These are phyloP conservation scores for Rhodotorula sp. DNA, from an alignment of 1,284 basidiomycete species.

Conservation along the genomic window DNA sequence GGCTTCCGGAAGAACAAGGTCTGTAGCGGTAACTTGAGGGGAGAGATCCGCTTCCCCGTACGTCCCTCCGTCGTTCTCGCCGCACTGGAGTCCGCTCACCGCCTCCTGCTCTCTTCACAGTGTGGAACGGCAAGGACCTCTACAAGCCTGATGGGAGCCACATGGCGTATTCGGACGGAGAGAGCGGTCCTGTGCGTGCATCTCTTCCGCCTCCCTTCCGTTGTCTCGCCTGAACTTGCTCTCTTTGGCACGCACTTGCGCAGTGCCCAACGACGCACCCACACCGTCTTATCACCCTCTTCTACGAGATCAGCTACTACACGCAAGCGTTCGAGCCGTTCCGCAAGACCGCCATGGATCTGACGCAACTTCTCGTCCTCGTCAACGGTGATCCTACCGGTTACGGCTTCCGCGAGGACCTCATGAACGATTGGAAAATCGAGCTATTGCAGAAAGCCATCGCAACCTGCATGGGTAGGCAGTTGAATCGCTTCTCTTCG, in stretches of 20 bases:
- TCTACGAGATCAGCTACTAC: conserved; percentile 54
- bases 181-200: conserved; percentile 49
- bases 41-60: conserved; percentile 48
- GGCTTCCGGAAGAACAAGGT: not conserved
- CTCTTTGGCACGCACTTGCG: no score
- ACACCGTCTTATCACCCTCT: conserved; percentile 53
- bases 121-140: conserved; percentile 53
- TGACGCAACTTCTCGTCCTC: conserved; percentile 55
- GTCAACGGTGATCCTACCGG: conserved; percentile 54
- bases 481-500: no score
- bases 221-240: no score
- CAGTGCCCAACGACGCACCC: conserved; percentile 54
- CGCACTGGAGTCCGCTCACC: no score
- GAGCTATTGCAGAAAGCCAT: conserved; percentile 58
- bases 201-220: no score
- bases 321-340: conserved; percentile 48
- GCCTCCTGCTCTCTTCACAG: no score
- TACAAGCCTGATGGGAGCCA: conserved; percentile 48
- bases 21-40: not conserved
- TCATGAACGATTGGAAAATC: conserved; percentile 51
- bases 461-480: conserved; percentile 49
- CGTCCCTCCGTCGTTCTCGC: no score
- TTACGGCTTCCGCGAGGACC: not conserved
- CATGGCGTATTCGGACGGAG: conserved; percentile 49
- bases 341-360: conserved; percentile 47